phyloP scores from a whole-genome alignment of 768 basidiomycete species.

The Suillus spraguei region DNA sequence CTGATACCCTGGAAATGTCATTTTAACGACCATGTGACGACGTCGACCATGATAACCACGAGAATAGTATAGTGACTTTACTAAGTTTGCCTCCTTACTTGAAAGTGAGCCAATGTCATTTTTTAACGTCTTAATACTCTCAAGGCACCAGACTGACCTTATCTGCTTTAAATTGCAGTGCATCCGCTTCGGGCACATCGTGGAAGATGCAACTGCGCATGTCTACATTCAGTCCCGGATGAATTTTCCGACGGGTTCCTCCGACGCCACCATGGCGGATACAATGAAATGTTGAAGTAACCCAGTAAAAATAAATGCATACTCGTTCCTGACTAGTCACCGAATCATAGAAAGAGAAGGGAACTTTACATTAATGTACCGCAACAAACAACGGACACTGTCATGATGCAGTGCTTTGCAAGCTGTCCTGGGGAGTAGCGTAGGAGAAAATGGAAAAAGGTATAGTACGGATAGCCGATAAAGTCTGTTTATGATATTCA shows the following conservation, averaged over 20 bases:
- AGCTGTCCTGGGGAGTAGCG: no score
- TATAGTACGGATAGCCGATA: no score
- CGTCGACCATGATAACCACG: background rate
- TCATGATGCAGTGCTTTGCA: no score
- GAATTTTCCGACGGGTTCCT: background rate
- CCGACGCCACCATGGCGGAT: background rate
- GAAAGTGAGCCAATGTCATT: background rate
- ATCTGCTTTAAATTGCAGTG: background rate
- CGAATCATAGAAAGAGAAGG: background rate
- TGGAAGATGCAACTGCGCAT: background rate
- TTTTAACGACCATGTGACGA: background rate
- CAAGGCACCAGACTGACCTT: background rate
- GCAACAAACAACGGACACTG: no score
- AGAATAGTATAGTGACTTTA: background rate
- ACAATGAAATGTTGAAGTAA: background rate
- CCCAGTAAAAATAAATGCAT: background rate
- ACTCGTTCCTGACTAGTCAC: background rate
- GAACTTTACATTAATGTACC: no score
- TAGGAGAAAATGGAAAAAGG: no score
- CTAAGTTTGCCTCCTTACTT: background rate
- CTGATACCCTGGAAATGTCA: background rate
- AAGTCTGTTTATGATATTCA: no score
- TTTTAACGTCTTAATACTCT: background rate
- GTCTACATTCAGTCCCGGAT: background rate
- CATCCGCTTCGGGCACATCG: background rate